Evolutionary conservation across 2,329 filamentous ascomycete species (phyloP).

Genomic region (Ambrosiella cleistominuta): DNA sequence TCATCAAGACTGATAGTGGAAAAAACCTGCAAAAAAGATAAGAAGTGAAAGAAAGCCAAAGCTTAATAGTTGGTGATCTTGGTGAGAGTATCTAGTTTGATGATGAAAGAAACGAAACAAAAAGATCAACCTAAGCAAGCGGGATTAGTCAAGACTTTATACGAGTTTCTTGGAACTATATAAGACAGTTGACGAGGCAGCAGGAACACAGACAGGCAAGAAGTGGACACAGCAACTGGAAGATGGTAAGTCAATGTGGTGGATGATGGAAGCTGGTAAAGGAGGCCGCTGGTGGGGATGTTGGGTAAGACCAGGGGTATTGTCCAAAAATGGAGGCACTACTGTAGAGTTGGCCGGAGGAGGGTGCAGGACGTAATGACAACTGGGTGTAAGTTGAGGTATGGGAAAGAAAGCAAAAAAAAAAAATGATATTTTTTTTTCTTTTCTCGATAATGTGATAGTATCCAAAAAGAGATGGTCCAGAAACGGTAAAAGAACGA

Average conservation of each 20-base stretch:
- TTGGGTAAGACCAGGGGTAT: neutral
- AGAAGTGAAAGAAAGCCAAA: conserved; percentile 1
- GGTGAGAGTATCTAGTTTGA: neutral
- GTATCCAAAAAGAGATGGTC: neutral
- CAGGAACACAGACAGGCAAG: neutral
- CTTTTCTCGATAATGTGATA: neutral
- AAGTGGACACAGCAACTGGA: neutral
- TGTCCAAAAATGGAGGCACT: neutral
- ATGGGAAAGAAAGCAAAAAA: neutral
- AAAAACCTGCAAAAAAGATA: neutral
- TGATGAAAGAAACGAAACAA: conserved; percentile 2
- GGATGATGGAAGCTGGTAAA: neutral
- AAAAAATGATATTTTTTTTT: neutral
- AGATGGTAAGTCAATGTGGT: neutral
- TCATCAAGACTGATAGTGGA: conserved; percentile 10
- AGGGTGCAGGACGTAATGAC: neutral
- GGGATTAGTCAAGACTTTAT: neutral
- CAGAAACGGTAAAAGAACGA: neutral
- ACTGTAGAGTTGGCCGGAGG: neutral
- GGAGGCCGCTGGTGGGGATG: neutral
- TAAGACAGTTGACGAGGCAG: neutral
- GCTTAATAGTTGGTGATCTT: conserved; percentile 2
- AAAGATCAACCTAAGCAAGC: neutral
- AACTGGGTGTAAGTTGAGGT: neutral
- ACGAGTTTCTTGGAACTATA: neutral